Conservation (phyloP, 2,329 filamentous ascomycete species). For the Hypoxylon sp. region DNA sequence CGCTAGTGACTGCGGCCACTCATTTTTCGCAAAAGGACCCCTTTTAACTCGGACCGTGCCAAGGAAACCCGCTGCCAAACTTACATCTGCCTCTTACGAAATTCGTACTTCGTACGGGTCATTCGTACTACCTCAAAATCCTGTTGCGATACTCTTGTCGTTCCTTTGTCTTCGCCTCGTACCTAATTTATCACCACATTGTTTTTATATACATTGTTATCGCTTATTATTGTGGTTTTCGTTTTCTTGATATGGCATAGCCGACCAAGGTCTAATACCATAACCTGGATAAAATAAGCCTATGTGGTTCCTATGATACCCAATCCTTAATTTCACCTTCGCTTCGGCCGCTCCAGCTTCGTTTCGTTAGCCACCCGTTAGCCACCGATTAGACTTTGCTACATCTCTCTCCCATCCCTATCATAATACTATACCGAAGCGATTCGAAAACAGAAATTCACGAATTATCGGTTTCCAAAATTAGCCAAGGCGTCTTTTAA, state of each 20-base stretch:
- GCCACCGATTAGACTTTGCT: constrained; percentile 14
- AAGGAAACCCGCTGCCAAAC: constrained; percentile 19
- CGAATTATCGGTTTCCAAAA: constrained; percentile 13
- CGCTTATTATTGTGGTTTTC: constrained; percentile 15
- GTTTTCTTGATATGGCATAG: constrained; percentile 10
- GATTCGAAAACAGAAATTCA: constrained; percentile 3
- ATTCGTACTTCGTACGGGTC: constrained; percentile 21
- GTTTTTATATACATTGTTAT: constrained; percentile 20
- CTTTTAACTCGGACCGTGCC: constrained; percentile 26
- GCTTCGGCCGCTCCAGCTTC: background rate
- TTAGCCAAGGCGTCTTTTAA: constrained; percentile 12
- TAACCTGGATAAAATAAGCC: constrained; percentile 17
- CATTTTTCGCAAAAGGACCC: constrained; percentile 8
- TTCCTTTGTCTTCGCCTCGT: constrained; percentile 18
- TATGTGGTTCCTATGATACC: constrained; percentile 6
- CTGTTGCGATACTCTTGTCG: constrained; percentile 32
- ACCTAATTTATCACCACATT: constrained; percentile 6
- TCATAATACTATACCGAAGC: background rate
- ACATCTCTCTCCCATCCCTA: constrained; percentile 1
- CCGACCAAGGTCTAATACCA: constrained; percentile 16
- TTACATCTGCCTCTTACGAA: constrained; percentile 11
- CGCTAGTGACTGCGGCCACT: constrained; percentile 21
- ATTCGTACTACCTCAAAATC: constrained; percentile 31
- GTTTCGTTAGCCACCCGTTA: constrained; percentile 2
- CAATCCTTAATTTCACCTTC: constrained; percentile 20